A percentile compares a stretch with the other conserved stretches of the same genome.
Evolutionary conservation across 352 stramenopile species (phyloP).

Genomic region (Pythium periplocum): DNA sequence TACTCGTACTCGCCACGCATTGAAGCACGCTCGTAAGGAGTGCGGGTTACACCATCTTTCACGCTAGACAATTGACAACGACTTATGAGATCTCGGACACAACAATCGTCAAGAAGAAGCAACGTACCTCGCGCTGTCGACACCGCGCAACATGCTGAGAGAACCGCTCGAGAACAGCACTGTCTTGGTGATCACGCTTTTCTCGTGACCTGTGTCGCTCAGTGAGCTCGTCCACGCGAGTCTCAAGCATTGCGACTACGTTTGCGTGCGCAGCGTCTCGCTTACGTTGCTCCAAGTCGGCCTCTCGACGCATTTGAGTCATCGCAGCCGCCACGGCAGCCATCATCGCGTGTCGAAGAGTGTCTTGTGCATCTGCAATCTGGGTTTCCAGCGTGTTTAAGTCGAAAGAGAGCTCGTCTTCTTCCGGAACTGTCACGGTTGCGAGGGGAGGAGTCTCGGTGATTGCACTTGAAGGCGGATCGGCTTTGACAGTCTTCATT

Average conservation of each 20-base stretch:
- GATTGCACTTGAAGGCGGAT: neutral
- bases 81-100: neutral
- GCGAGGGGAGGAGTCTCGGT: neutral
- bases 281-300: conserved; percentile 38
- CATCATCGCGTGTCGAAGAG: conserved; percentile 28
- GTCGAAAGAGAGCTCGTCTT: conserved; percentile 4
- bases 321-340: conserved; percentile 13
- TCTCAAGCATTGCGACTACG: conserved; percentile 38
- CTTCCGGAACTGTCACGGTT: neutral
- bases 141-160: conserved; percentile 21
- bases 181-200: conserved; percentile 5
- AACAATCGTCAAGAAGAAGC: neutral
- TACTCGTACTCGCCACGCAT: conserved; percentile 3
- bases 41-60: conserved; percentile 1
- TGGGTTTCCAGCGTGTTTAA: conserved; percentile 24
- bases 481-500: neutral
- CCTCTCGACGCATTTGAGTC: conserved; percentile 4
- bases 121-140: conserved; percentile 12
- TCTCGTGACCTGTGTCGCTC: conserved; percentile 9
- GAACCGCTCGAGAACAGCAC: conserved; percentile 25
- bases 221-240: conserved; percentile 38
- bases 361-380: conserved; percentile 29
- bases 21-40: conserved; percentile 13
- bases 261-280: conserved; percentile 39
- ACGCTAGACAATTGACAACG: conserved; percentile 1